Conservation (phyloP, 495 filamentous ascomycete genomes). For the Echria macrotheca region DNA sequence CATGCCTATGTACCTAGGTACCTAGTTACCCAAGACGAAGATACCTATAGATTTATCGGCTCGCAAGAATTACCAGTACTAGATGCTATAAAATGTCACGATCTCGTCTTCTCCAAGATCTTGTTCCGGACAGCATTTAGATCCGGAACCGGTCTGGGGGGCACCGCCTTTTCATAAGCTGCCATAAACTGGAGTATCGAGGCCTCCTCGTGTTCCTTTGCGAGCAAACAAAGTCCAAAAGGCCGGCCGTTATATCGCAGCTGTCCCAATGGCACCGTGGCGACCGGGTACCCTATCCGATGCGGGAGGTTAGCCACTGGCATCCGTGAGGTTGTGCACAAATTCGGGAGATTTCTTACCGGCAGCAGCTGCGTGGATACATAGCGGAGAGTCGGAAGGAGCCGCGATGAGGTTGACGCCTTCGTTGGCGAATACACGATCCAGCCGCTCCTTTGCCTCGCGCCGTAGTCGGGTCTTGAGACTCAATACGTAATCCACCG, state of each 20-base stretch:
- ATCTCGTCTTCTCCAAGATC: no score
- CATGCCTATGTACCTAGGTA: no score
- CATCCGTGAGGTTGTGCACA: not conserved
- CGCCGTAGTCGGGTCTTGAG: constrained; percentile 13
- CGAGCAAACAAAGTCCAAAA: constrained; percentile 29
- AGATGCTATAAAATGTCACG: no score
- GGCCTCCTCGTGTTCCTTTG: constrained; percentile 20
- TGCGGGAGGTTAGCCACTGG: not conserved
- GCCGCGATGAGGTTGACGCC: constrained; percentile 25
- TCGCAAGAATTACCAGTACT: no score
- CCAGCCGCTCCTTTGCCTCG: not conserved
- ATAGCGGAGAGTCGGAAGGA: constrained; percentile 27
- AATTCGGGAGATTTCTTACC: constrained; percentile 7
- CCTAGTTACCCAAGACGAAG: no score
- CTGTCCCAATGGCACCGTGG: constrained; percentile 28
- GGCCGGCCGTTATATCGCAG: constrained; percentile 30
- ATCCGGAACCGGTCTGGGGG: constrained; percentile 18
- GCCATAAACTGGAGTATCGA: constrained; percentile 27
- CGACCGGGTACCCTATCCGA: constrained; percentile 30
- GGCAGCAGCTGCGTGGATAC: constrained; percentile 27
- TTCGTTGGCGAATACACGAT: constrained; percentile 15
- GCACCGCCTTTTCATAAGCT: constrained; percentile 16
- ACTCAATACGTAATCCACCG: constrained; percentile 9
- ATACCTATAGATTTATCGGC: no score
- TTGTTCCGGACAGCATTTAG: no score